Conservation (phyloP, 2,329 filamentous ascomycete genomes). For the Arthrinium puccinioides region DNA sequence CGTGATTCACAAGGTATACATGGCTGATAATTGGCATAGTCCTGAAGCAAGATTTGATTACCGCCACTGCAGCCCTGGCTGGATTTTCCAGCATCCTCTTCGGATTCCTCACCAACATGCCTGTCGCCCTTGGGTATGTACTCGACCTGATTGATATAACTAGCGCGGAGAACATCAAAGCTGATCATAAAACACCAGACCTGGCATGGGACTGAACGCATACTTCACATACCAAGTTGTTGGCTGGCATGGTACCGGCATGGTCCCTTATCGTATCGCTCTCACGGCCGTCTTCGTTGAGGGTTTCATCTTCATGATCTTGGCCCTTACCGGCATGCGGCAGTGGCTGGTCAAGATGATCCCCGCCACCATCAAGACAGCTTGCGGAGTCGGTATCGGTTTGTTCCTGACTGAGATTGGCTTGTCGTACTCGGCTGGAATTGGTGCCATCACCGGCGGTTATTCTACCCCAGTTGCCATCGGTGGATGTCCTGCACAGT, state of each 20-base stretch:
- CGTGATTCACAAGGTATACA: too few relatives aligned
- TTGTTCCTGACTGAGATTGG: slow-evolving; percentile 58
- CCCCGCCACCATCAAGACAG: slow-evolving; percentile 57
- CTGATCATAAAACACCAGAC: slow-evolving; percentile 32
- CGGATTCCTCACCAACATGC: slow-evolving; percentile 75
- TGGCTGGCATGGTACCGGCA: slow-evolving; percentile 49
- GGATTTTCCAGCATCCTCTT: slow-evolving; percentile 71
- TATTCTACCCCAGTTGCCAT: slow-evolving; percentile 65
- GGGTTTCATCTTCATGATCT: slow-evolving; percentile 56
- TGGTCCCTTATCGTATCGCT: slow-evolving; percentile 51
- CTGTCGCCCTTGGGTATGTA: slow-evolving; percentile 66
- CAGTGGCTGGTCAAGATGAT: slow-evolving; percentile 66
- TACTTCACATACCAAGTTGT: slow-evolving; percentile 64
- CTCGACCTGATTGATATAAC: neutral
- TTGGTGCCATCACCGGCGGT: slow-evolving; percentile 72
- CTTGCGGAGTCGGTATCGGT: slow-evolving; percentile 58
- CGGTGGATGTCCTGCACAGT: slow-evolving; percentile 61
- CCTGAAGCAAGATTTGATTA: slow-evolving; percentile 71
- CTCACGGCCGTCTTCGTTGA: slow-evolving; percentile 59
- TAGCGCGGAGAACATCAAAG: neutral
- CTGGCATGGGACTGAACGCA: slow-evolving; percentile 61
- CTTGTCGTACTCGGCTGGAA: slow-evolving; percentile 71
- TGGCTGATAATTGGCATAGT: slow-evolving; percentile 24
- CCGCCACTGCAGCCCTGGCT: slow-evolving; percentile 73
- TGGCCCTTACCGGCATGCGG: slow-evolving; percentile 61